Evolutionary conservation across 148 eudicot genomes (phyloP).

Genomic region (Fagopyrum tataricum): DNA sequence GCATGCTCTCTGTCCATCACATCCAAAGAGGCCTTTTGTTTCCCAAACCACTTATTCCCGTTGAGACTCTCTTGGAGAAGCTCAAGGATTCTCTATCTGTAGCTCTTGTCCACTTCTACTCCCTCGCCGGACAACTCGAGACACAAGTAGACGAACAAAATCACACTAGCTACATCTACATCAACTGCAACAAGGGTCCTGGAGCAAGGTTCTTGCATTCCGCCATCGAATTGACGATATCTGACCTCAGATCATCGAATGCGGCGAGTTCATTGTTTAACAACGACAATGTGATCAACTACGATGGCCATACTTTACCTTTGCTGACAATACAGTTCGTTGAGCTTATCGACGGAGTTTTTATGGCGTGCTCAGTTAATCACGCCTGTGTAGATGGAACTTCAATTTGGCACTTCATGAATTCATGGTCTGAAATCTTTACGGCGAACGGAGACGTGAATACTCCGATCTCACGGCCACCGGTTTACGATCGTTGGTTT

Average conservation of each 20-base stretch:
- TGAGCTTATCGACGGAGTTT: constrained; percentile 4
- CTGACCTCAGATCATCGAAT: not conserved
- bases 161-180: not conserved
- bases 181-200: not conserved
- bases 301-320: constrained; percentile 9
- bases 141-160: not conserved
- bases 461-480: constrained; percentile 11
- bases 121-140: not conserved
- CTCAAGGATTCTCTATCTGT: constrained; percentile 7
- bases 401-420: constrained; percentile 19
- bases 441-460: not conserved
- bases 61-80: not conserved
- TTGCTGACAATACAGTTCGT: not conserved
- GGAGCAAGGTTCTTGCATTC: constrained; percentile 11
- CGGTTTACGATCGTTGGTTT: constrained; percentile 9
- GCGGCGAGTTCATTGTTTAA: constrained; percentile 3
- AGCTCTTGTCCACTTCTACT: constrained; percentile 4
- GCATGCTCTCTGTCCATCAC: constrained; percentile 24
- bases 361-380: not conserved
- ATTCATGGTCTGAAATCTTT: constrained; percentile 15
- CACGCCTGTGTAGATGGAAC: constrained; percentile 10
- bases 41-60: not conserved
- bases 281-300: constrained; percentile 1
- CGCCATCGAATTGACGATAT: not conserved
- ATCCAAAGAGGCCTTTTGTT: constrained; percentile 40